Evolutionary conservation across 2,329 filamentous ascomycete genomes (phyloP).

Genomic region (Penicillium freii): DNA sequence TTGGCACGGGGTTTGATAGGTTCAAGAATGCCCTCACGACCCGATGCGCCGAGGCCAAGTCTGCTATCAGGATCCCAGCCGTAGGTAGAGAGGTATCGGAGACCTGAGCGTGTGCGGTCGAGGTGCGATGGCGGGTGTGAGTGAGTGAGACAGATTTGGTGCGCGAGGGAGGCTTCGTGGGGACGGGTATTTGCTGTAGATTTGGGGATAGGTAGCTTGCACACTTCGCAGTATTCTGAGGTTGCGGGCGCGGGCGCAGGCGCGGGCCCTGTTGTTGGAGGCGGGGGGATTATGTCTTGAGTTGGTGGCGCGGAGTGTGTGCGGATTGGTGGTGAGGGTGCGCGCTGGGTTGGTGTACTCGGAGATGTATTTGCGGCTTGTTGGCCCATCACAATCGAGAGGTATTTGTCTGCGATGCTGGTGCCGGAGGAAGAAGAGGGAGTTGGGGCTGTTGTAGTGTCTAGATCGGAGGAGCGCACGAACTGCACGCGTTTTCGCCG

Average conservation of each 20-base stretch:
- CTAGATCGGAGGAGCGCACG: conserved; percentile 50
- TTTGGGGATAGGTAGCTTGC: conserved; percentile 53
- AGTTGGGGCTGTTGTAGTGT: conserved; percentile 31
- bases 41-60: conserved; percentile 66
- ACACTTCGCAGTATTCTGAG: conserved; percentile 52
- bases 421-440: conserved; percentile 27
- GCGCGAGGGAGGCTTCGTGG: conserved; percentile 54
- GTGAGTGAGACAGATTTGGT: conserved; percentile 57
- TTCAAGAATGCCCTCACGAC: conserved; percentile 67
- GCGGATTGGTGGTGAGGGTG: conserved; percentile 1
- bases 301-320: conserved; percentile 18
- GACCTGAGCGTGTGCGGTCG: conserved; percentile 55
- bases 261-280: neutral
- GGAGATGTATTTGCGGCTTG: conserved; percentile 5
- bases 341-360: conserved; percentile 7
- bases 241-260: neutral
- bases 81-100: conserved; percentile 56
- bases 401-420: conserved; percentile 44
- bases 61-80: conserved; percentile 63
- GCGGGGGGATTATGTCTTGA: conserved; percentile 2
- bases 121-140: conserved; percentile 58
- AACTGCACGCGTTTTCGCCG: conserved; percentile 61
- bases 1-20: conserved; percentile 73
- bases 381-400: conserved; percentile 46
- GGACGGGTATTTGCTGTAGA: conserved; percentile 22